Evolutionary conservation across 2,329 filamentous ascomycete species (phyloP), one percentile per base, ranked within the genome.

Genomic region (Fusarium albidum): DNA sequence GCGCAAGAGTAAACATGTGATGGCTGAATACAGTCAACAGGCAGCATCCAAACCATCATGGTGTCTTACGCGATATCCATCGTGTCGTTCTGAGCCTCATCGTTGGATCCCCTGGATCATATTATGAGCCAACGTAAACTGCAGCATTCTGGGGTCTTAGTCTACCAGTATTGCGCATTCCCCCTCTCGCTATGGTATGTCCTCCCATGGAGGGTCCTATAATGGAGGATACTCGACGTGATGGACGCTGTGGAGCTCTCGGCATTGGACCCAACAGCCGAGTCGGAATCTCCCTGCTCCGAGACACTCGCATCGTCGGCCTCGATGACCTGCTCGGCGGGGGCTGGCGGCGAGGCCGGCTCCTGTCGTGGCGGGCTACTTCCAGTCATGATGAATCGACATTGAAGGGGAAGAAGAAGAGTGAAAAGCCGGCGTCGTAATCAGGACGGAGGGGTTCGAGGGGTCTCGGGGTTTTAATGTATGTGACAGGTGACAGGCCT

Each of bases 51-150:
- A n/a, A n/a, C n/a, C n/a, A n/a, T n/a, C n/a, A n/a, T n/a, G n/a
- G n/a, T n/a, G n/a, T 45, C 38, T 11, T 32, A 43, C 27, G 45
- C 45, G 31, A 54, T 49, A 12, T 54, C 51, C 33, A 54, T 43
- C 9, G 46, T 46, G 13, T 54, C 51, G 21, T 34, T 54, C 28
- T 54, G 51, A 3, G 17, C 31, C 18, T 54, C 51, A 17, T 54
- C 51, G 15, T 54, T 54, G n/a, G 51, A 43, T 11, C 46, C 51
- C 51, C 51, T 44, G 9, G 3, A 4, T 9, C 17, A n/a, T n/a
- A n/a, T 17, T 25, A 12, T 18, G 13, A 10, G 12, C 21, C 25
- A 21, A 7, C 31, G 4, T 32, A 17, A 6, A 33, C 11, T 6
- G 13, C 6, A 7, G 6, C 8, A n/a, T n/a, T n/a, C n/a, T n/a